Base-by-base conservation (phyloP, 2,329 filamentous ascomycete species). In the Fusarium kyushuense region DNA sequence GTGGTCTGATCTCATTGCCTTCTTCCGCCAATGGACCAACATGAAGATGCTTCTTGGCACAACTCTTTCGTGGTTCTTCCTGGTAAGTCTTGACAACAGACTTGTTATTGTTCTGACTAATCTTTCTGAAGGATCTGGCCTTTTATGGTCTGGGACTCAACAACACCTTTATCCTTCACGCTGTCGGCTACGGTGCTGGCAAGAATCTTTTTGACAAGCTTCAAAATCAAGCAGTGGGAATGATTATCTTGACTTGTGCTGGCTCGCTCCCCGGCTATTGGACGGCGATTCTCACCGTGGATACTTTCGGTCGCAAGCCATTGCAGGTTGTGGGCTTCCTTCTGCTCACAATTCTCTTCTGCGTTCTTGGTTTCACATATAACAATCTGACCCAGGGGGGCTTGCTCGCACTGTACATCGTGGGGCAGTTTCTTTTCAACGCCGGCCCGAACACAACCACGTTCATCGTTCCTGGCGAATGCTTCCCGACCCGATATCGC, bases 261-360 rank as follows among this genome's bases (percentile, higher is more conserved):
- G 92, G 92, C 36, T 89, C 91, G 16, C 87, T 95, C 6, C 92
- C 92, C 0, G 92, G 92, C 14, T 95, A 94, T 80, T 94, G 91
- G 91, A 85, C 90, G 12, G 91, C 91, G 3, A 87, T 94, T 29
- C 83, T 90, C 14, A 88, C 87, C 2, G 87, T 94, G 62, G 92
- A 95, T 77, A 92, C 86, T 2, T 71, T 94, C 17, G 92, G 92
- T 12, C 90, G 92, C 62, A 94, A 93, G 78, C 86, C 91, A 1
- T 89, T 96, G 27, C 93, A 93, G 76, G 77, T 91, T 3, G 75
- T 84, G 43, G 89, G 89, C 17, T 91, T 91, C 76, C 69, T 83
- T 4, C 74, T 90, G 17, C 80, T 92, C 6, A 90, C 88, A 3
- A 79, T 87, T 43, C 75, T 90, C 13, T 91, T 91, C 74, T 83